These are phyloP conservation scores for Warburgia ugandensis DNA, from an alignment of 164 flowering plant genomes.

Conservation along the genomic window DNA sequence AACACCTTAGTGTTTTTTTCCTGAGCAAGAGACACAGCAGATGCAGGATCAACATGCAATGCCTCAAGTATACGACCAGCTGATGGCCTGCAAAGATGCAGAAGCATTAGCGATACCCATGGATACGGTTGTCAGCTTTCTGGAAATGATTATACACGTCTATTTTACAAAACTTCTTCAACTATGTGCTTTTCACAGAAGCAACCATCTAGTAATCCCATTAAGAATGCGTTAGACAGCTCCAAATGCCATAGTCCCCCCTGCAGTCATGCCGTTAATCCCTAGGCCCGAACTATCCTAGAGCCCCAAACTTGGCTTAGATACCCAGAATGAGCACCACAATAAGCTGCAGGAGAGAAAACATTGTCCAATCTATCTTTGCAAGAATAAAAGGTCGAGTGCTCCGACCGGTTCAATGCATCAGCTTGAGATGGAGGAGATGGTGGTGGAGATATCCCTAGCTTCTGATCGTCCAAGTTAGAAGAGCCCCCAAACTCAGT, in stretches of 20 bases:
- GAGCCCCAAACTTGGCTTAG: constrained; percentile 41
- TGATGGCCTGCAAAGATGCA: constrained; percentile 71
- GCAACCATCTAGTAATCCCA: constrained; percentile 13
- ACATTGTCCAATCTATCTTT: constrained; percentile 76
- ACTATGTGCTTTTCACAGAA: constrained; percentile 37
- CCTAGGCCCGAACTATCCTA: constrained; percentile 39
- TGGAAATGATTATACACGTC: constrained; percentile 2
- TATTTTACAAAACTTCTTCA: constrained; percentile 8
- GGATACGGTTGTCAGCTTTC: constrained; percentile 9
- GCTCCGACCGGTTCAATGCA: constrained; percentile 95
- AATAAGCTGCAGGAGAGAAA: constrained; percentile 80
- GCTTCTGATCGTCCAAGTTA: constrained; percentile 55
- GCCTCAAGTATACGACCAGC: constrained; percentile 91
- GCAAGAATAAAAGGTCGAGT: constrained; percentile 94
- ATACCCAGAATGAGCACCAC: constrained; percentile 40
- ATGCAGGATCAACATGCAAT: constrained; percentile 93
- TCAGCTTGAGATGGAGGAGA: constrained; percentile 76
- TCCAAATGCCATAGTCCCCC: constrained; percentile 17
- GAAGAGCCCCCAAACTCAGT: constrained; percentile 92
- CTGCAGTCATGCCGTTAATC: constrained; percentile 29
- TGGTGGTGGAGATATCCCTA: constrained; percentile 82
- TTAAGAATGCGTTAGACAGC: constrained; percentile 7
- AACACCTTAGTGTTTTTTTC: constrained; percentile 47
- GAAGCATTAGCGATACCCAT: no score
- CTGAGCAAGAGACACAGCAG: constrained; percentile 73